A percentile compares a stretch with the other conserved stretches of the same genome.
Evolutionary conservation across 306 rosid genomes (phyloP).

Genomic region (Mimosa pudica): DNA sequence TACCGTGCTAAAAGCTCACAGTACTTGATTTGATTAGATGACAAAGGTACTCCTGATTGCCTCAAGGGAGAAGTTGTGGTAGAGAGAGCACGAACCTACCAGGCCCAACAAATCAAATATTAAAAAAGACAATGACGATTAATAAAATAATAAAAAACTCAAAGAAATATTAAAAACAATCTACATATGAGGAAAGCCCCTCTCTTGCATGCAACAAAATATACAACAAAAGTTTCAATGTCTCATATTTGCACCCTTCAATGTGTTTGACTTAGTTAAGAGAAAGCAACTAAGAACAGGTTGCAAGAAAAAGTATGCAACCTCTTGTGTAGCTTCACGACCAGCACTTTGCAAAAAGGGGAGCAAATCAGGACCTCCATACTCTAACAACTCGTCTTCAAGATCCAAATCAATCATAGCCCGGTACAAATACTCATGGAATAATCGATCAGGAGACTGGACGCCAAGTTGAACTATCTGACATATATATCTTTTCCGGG

Average conservation of each 20-base stretch:
- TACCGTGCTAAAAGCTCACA: constrained; percentile 92
- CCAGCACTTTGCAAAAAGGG: constrained; percentile 89
- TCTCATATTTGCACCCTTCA: constrained; percentile 25
- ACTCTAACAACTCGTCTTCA: constrained; percentile 87
- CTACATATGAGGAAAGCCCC: neutral
- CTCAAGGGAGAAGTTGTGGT: constrained; percentile 63
- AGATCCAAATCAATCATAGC: constrained; percentile 96
- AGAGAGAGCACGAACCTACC: constrained; percentile 73
- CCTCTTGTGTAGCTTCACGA: constrained; percentile 77
- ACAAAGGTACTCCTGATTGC: constrained; percentile 62
- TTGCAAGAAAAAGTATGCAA: constrained; percentile 38
- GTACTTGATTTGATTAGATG: constrained; percentile 70
- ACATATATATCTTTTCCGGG: constrained; percentile 71
- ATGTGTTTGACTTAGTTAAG: constrained; percentile 9
- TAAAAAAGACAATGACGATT: constrained; percentile 34
- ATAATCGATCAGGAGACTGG: constrained; percentile 86
- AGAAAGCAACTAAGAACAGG: constrained; percentile 26
- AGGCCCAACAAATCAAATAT: constrained; percentile 1
- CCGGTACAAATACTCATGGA: constrained; percentile 83
- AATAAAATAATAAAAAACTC: constrained; percentile 23
- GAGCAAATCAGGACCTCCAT: constrained; percentile 95
- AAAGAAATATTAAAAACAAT: neutral
- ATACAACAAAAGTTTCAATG: constrained; percentile 16
- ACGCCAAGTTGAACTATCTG: constrained; percentile 97
- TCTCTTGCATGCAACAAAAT: constrained; percentile 30